Base-by-base conservation (phyloP, 495 filamentous ascomycete genomes). In the Tetracladium setigerum region DNA sequence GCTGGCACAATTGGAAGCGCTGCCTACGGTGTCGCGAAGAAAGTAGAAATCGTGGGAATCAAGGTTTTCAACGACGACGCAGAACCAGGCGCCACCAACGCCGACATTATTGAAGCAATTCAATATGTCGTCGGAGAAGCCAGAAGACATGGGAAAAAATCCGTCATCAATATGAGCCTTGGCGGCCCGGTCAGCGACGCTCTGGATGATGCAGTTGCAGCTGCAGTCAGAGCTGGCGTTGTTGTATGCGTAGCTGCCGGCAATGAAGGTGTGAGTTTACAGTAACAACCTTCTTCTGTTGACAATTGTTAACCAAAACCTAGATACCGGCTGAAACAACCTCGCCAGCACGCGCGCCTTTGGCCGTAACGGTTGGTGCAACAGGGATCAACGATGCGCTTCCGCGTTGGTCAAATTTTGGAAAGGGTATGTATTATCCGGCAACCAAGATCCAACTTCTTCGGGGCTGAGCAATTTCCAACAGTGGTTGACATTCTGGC, bases 21-120 rank as follows among this genome's bases (percentile, higher is more conserved):
- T 15, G 76, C 73, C 5, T 83, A 77, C 55, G 82, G 82, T 48
- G 71, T 85, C 27, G 72, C 81, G 31, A 86, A 86, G 68, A 67
- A 74, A 47, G 72, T 74, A 11, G 70, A 55, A 41, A 49, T 85
- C 33, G 63, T 84, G 46, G 71, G 76, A 33, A 77, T 86, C 49
- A 84, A 84, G 64, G 81, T 84, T 38, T 75, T 84, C 48, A 44
- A 52, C 33, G 57, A 27, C n/a, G 67, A 71, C 52, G 61, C 51
- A 61, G 62, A 34, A 55, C 77, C 73, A 46, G 66, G 66, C 6
- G 77, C 70, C 31, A 57, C 67, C 44, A 77, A 65, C 19, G 57
- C 68, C 24, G 71, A 67, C 40, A 61, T 82, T 48, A 59, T 82
- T 41, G 65, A 64, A 30, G 78, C 76, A 1, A 71, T 72, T 54